Base-by-base conservation (phyloP, 352 stramenopile genomes). In the Globisporangium megalacanthum region DNA sequence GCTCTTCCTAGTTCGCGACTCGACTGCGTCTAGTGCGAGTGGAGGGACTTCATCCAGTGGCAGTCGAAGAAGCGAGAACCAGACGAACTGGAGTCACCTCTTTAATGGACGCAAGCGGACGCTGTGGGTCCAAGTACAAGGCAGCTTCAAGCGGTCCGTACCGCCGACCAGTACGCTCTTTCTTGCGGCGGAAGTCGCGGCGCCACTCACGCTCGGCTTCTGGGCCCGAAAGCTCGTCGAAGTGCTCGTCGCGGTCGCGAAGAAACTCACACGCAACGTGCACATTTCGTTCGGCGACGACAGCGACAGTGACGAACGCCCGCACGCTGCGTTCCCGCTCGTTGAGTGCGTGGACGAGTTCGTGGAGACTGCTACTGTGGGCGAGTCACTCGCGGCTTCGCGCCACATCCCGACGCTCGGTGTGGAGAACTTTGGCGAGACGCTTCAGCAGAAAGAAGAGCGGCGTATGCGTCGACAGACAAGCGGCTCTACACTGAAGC, bases 81-180 rank as follows among this genome's bases (percentile, higher is more conserved):
- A 17, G 13, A 37, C 46, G 3, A 56, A 49, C 39, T 85, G 72
- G 75, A 49, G 39, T 10, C 65, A 68, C 4, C 49, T 80, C 13
- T 85, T 85, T 47, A 61, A 52, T 2, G 55, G 52, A 53, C 79
- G 73, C 41, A 64, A 64, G 50, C 64, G 66, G 4, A 63, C 57
- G 57, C 57, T 86, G n/a, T 76, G 70, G 59, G 60, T 92, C 22
- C 79, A 88, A 36, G 48, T 90, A 0, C 79, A 92, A 51, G 82
- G 79, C 2, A 65, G 59, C 11, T 89, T 92, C 58, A 89, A 75
- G 56, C 63, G 65, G 14, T 51, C 60, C 0, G 64, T 75, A 0
- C 63, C 73, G 6, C 47, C 54, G 0, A 64, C 60, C 2, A 60
- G 55, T n/a, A 66, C 70, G 33, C 11, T 86, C 15, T 86, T 77